Conservation (phyloP, 1,284 basidiomycete genomes). For the Somion occarium region DNA sequence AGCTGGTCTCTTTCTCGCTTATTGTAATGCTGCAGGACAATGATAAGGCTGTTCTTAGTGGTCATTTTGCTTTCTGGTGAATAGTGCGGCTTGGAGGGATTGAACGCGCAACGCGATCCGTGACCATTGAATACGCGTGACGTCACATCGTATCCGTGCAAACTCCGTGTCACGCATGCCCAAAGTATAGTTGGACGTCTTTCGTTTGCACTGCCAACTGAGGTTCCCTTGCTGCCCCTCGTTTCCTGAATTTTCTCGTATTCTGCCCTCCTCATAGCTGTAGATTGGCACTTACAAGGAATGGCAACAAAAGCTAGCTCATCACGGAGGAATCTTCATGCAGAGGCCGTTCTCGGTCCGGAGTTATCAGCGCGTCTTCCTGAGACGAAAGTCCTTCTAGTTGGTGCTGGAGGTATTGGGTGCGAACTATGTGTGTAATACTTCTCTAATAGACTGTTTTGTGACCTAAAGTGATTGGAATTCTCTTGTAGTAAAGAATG, state of each 20-base stretch:
- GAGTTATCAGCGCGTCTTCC: conserved; percentile 59
- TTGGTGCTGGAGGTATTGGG: conserved; percentile 96
- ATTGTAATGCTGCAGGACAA: neutral
- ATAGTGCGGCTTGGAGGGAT: no score
- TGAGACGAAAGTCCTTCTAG: conserved; percentile 77
- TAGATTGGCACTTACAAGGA: no score
- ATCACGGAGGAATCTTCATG: conserved; percentile 37
- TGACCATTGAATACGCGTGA: neutral
- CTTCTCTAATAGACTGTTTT: neutral
- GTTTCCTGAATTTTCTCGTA: no score
- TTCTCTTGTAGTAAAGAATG: conserved; percentile 80
- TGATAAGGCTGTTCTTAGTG: neutral
- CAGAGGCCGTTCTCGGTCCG: conserved; percentile 70
- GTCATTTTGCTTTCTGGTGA: no score
- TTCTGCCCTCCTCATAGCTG: no score
- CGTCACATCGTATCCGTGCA: neutral
- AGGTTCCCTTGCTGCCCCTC: neutral
- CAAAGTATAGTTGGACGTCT: neutral
- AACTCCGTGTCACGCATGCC: neutral
- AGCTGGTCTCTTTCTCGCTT: neutral
- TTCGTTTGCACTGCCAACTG: neutral
- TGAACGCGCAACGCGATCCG: neutral
- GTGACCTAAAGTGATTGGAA: neutral
- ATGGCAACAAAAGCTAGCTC: neutral
- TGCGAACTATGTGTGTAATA: conserved; percentile 83